Evolutionary conservation across 306 rosid species (phyloP).

Genomic region (Chamaecrista fasciculata): DNA sequence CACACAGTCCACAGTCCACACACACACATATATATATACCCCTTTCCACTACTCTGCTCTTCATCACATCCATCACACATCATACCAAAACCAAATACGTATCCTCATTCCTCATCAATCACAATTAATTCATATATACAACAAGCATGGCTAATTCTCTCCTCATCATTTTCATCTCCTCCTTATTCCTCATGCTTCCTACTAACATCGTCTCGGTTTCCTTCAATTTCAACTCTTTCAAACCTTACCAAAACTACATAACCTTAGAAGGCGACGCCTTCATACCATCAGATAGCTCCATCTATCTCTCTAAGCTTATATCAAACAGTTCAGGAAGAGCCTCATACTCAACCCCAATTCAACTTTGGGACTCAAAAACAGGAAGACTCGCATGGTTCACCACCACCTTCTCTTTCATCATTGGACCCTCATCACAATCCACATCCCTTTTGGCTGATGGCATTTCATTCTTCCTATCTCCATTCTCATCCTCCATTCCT

Average conservation of each 20-base stretch:
- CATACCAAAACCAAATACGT: no score
- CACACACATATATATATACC: no score
- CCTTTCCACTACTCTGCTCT: no score
- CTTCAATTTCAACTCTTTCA: conserved; percentile 19
- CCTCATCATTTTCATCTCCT: neutral
- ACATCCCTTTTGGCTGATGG: conserved; percentile 30
- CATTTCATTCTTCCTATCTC: conserved; percentile 37
- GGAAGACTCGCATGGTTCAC: conserved; percentile 21
- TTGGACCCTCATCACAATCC: neutral
- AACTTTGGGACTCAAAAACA: conserved; percentile 35
- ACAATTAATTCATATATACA: no score
- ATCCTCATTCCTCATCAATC: no score
- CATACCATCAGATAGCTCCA: neutral
- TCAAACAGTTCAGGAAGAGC: conserved; percentile 37
- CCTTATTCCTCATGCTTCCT: neutral
- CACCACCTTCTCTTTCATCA: conserved; percentile 28
- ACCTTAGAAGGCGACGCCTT: conserved; percentile 37
- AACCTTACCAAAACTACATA: conserved; percentile 8
- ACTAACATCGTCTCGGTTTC: conserved; percentile 23
- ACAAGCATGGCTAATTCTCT: no score
- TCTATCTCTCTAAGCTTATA: conserved; percentile 38
- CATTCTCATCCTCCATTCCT: conserved; percentile 11
- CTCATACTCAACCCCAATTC: conserved; percentile 34
- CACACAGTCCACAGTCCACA: no score
- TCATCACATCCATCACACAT: no score